Evolutionary conservation across 2,329 filamentous ascomycete genomes (phyloP), one percentile per base, ranked within the genome.

Genomic region (Paraphaeosphaeria minitans): DNA sequence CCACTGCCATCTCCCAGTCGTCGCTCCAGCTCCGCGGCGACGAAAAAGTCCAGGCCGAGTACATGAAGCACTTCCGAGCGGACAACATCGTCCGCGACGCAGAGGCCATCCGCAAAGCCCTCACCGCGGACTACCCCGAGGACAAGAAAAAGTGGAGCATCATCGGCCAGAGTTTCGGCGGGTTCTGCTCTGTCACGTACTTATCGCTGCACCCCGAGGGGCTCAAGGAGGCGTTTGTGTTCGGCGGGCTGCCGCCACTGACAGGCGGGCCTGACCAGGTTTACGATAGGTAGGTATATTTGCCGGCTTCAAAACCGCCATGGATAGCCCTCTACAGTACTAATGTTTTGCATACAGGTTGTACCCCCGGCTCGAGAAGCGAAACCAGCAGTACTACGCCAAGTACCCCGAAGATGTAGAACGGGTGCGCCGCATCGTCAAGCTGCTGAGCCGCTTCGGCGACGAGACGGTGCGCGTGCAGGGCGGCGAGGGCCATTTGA

Each of bases 121-220:
- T 98, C 55, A 95, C 90, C 0, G 80, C 82, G 5, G 86, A 88
- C 53, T 90, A 87, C 67, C 87, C 90, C 0, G 80, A 84, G 22
- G 85, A 89, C 49, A 87, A 90, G 72, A 85, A 87, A 74, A 88
- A 89, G 73, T 97, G 93, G 94, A 90, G 88, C 58, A 84, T 95
- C 31, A 89, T 96, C 62, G 94, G 94, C 9, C 94, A 97, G 78
- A 93, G 89, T 16, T 98, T 96, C 75, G 94, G 94, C 41, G 94
- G 94, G 0, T 97, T 97, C 76, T 91, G 93, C 71, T 84, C 83
- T 49, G 82, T 92, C 35, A 94, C 90, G 8, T 98, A 97, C 75
- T 84, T 98, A 16, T 95, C 90, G 2, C 87, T 91, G 73, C 88
- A 82, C 66, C 91, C 92, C 0, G 84, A 92, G 57, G 90, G 90